phyloP scores from a whole-genome alignment of 176 grass and related monocot species.

The Zizania latifolia region DNA sequence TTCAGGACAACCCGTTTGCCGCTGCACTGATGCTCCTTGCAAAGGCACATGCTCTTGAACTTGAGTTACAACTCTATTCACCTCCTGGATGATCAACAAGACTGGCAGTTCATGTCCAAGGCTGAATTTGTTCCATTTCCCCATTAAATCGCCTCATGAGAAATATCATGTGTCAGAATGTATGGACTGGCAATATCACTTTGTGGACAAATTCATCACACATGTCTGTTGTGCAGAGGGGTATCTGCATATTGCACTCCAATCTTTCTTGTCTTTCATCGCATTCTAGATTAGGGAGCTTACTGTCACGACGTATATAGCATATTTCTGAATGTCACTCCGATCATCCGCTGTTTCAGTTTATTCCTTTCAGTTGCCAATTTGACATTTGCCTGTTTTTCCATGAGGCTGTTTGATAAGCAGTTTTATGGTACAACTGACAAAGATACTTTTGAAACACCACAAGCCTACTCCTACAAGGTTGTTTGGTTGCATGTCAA shows the following conservation, averaged over 20 bases:
- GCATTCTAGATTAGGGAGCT: not conserved
- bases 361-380: not conserved
- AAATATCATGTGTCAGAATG: not conserved
- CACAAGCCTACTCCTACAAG: too few relatives aligned
- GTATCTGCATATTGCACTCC: not conserved
- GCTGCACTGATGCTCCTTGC: constrained; percentile 54
- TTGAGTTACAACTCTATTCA: not conserved
- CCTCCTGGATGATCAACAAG: not conserved
- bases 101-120: not conserved
- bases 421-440: too few relatives aligned
- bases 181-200: not conserved
- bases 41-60: constrained; percentile 38
- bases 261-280: not conserved
- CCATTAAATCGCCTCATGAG: not conserved
- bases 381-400: too few relatives aligned
- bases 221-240: not conserved
- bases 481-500: too few relatives aligned
- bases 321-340: not conserved
- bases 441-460: too few relatives aligned
- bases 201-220: constrained; percentile 7
- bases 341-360: not conserved
- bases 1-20: constrained; percentile 62
- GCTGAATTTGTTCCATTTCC: not conserved
- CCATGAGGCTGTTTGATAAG: too few relatives aligned
- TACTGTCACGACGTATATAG: not conserved